phyloP scores from a whole-genome alignment of 768 basidiomycete species.

The Coprinopsis cinerea region DNA sequence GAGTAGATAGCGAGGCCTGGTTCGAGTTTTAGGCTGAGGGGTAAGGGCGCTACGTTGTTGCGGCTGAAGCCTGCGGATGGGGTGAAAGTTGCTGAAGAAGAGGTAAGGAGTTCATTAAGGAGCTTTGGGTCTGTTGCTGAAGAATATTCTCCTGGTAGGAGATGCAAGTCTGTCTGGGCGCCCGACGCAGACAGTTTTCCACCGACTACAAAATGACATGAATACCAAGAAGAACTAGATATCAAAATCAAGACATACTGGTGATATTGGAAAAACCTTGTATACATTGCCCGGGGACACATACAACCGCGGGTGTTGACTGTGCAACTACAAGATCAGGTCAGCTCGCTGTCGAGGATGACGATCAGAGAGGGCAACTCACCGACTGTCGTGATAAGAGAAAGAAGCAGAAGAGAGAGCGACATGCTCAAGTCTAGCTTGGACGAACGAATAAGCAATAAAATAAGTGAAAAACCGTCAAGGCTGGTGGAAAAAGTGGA shows the following conservation, averaged over 20 bases:
- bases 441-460: background rate
- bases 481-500: background rate
- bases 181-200: constrained; percentile 54
- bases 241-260: constrained; percentile 42
- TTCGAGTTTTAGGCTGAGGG: constrained; percentile 58
- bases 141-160: constrained; percentile 75
- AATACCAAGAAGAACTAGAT: constrained; percentile 15
- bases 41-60: constrained; percentile 48
- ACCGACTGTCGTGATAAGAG: constrained; percentile 1
- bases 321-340: constrained; percentile 40
- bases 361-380: background rate
- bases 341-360: background rate
- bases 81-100: constrained; percentile 52
- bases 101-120: constrained; percentile 60
- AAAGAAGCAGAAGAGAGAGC: background rate
- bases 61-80: constrained; percentile 61
- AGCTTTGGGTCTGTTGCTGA: constrained; percentile 66
- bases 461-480: background rate
- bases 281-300: constrained; percentile 84
- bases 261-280: constrained; percentile 75
- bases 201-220: constrained; percentile 48
- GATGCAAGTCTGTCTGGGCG: constrained; percentile 48
- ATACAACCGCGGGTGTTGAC: constrained; percentile 57
- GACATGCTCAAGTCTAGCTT: background rate
- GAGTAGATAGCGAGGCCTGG: constrained; percentile 66